Evolutionary conservation across 768 basidiomycete genomes (phyloP).

Genomic region (Leccinum disarticulatum): DNA sequence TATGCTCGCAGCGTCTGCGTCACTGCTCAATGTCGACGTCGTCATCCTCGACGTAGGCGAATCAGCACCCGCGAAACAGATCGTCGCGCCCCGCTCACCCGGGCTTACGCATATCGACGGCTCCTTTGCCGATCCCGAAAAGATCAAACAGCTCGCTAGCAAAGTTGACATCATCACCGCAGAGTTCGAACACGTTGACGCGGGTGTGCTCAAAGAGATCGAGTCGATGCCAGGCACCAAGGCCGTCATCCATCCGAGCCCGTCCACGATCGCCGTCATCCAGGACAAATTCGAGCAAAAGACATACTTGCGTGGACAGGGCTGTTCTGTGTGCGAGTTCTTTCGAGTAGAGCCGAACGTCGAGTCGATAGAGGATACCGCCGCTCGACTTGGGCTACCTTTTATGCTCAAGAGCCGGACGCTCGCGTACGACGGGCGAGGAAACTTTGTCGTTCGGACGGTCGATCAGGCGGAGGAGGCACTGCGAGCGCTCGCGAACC

Average conservation of each 20-base stretch:
- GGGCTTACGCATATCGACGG: constrained; percentile 75
- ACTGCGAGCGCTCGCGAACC: constrained; percentile 52
- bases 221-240: constrained; percentile 26
- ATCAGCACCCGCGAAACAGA: constrained; percentile 87
- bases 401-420: constrained; percentile 97
- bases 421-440: constrained; percentile 93
- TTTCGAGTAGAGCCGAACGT: constrained; percentile 53
- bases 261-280: constrained; percentile 79
- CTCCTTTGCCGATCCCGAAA: constrained; percentile 76
- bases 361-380: constrained; percentile 53
- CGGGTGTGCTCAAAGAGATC: constrained; percentile 57
- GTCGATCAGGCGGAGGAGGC: constrained; percentile 51
- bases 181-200: constrained; percentile 97
- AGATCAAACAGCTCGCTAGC: constrained; percentile 75
- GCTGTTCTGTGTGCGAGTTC: constrained; percentile 60
- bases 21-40: constrained; percentile 80
- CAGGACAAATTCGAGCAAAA: constrained; percentile 77
- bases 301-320: constrained; percentile 48
- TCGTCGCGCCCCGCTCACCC: constrained; percentile 56
- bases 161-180: constrained; percentile 88
- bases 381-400: constrained; percentile 69
- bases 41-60: constrained; percentile 83
- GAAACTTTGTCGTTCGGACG: constrained; percentile 77
- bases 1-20: constrained; percentile 91
- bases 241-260: constrained; percentile 67